These are phyloP conservation scores for Myriosclerotinia duriaeana DNA, from an alignment of 2,329 filamentous ascomycete genomes.

Conservation along the genomic window DNA sequence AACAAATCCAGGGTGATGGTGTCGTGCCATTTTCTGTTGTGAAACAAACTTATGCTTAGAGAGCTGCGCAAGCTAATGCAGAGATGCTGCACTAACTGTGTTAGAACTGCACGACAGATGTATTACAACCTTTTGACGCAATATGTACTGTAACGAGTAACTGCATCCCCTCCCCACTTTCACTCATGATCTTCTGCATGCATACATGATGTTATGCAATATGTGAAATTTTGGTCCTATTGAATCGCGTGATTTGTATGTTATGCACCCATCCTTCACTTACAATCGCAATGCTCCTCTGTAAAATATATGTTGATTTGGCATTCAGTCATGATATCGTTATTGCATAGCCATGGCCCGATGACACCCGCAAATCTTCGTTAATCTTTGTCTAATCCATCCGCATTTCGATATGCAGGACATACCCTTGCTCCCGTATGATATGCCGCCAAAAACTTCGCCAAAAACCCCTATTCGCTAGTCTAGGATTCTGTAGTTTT, in stretches of 20 bases:
- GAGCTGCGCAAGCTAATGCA: conserved; percentile 9
- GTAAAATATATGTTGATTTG: background rate
- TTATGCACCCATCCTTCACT: background rate
- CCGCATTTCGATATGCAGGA: conserved; percentile 5
- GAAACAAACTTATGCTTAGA: background rate
- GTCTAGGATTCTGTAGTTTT: conserved; percentile 22
- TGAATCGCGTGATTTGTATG: conserved; percentile 2
- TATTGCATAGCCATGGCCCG: background rate
- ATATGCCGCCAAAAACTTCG: conserved; percentile 3
- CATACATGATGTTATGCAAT: background rate
- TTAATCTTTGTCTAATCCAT: background rate
- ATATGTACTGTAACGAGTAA: background rate
- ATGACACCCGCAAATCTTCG: conserved; percentile 14
- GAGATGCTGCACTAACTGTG: conserved; percentile 3
- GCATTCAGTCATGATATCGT: conserved; percentile 6
- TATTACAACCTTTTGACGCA: background rate
- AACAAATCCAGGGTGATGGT: background rate
- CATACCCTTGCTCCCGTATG: background rate
- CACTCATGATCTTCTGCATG: conserved; percentile 6
- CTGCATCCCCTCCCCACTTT: background rate
- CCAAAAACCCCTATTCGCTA: conserved; percentile 10
- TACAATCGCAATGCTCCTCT: background rate
- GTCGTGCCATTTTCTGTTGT: background rate
- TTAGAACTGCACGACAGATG: conserved; percentile 17
- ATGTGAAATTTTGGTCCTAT: background rate